A percentile compares a stretch with the other conserved stretches of the same genome.
Evolutionary conservation across 2,329 filamentous ascomycete genomes (phyloP).

Genomic region (Aspergillus aculeatinus): DNA sequence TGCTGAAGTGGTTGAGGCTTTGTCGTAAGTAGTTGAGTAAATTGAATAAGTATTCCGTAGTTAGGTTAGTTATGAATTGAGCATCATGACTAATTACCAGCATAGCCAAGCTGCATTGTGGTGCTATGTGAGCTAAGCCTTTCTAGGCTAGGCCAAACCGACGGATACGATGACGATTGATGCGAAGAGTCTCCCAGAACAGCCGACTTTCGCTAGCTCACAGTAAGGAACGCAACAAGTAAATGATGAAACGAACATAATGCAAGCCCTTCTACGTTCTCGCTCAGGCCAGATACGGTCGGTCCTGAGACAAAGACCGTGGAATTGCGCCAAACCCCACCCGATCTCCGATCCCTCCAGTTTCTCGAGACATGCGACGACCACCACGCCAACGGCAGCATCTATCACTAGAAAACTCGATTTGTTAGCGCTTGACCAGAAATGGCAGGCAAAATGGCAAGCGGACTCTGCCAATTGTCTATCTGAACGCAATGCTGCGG

Average conservation of each 20-base stretch:
- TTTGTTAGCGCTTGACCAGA: conserved; percentile 49
- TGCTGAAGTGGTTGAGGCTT: no score
- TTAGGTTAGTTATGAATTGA: no score
- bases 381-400: conserved; percentile 18
- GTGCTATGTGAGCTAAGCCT: no score
- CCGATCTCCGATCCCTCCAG: conserved; percentile 13
- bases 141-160: neutral
- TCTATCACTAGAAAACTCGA: conserved; percentile 35
- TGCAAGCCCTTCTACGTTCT: conserved; percentile 30
- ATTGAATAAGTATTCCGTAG: no score
- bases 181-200: neutral
- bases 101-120: neutral
- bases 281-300: conserved; percentile 25
- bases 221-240: conserved; percentile 7
- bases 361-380: conserved; percentile 28
- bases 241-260: conserved; percentile 25
- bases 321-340: conserved; percentile 17
- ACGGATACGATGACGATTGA: neutral
- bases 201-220: neutral
- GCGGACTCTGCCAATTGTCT: conserved; percentile 13
- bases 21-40: no score
- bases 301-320: conserved; percentile 20
- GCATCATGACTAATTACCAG: no score
- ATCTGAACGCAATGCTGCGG: neutral
- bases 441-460: conserved; percentile 57